Percentiles rank a stretch among this genome's conserved stretches.
Conservation (phyloP, 106 monocot species). For the Amphibolis antarctica region DNA sequence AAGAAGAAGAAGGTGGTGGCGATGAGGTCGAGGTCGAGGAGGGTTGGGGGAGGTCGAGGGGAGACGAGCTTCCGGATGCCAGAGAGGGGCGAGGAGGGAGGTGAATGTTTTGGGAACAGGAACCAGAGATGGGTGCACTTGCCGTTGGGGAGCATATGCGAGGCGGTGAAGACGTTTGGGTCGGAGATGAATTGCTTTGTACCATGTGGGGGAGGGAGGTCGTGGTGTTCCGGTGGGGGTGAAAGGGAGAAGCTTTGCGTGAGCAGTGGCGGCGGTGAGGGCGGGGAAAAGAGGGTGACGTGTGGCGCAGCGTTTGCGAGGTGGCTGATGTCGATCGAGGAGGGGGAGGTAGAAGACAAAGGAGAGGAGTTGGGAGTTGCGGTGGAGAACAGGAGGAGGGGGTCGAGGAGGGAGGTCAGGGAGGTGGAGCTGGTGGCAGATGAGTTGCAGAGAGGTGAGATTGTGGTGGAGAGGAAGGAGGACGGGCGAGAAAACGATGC, state of each 20-base stretch:
- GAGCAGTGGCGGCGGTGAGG: neutral
- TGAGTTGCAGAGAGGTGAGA: conserved; percentile 3
- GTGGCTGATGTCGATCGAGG: conserved; percentile 61
- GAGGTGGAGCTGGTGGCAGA: conserved; percentile 16
- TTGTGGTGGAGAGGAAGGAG: conserved; percentile 6
- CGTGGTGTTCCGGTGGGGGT: conserved; percentile 1
- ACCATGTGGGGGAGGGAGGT: conserved; percentile 27
- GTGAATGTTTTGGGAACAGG: conserved; percentile 6
- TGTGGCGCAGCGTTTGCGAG: conserved; percentile 53
- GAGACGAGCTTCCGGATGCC: conserved; percentile 43
- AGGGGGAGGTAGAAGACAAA: conserved; percentile 32
- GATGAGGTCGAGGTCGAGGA: conserved; percentile 45
- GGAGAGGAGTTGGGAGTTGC: conserved; percentile 10
- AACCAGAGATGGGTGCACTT: conserved; percentile 36
- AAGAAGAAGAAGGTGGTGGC: conserved; percentile 21
- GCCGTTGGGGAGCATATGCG: conserved; percentile 38
- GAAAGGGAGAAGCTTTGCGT: conserved; percentile 5
- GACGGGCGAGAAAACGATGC: conserved; percentile 24
- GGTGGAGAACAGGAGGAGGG: conserved; percentile 10
- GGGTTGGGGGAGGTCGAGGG: conserved; percentile 13
- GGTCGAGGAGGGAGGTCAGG: conserved; percentile 1
- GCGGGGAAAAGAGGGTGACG: conserved; percentile 11
- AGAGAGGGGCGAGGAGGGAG: conserved; percentile 11
- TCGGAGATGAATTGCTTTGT: conserved; percentile 49
- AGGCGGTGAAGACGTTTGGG: conserved; percentile 31